Base-by-base conservation (phyloP, 805 yeast species). In the Kodamaea nitidulidarum region DNA sequence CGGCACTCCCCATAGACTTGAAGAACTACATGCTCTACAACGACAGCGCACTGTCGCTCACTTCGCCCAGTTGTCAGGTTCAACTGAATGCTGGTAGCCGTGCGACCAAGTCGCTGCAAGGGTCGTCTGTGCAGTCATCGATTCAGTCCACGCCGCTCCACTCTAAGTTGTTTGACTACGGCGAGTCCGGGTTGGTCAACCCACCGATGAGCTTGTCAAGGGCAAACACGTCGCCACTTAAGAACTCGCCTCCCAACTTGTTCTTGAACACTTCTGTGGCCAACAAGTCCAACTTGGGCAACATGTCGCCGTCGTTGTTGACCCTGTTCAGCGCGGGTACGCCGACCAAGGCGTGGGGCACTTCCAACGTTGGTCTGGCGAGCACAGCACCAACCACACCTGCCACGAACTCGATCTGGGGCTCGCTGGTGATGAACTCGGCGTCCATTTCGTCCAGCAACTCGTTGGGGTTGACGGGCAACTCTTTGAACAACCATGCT, bases 201-300 rank as follows among this genome's bases (percentile, higher is more conserved):
- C 50, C 58, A 10, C 61, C 61, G 18, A 43, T 46, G 32, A 39
- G 50, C 39, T 44, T 54, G 35, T 56, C 56, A 15, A 50, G 56
- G 12, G 42, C 37, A 20, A 42, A 41, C 36, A 38, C 44, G 18
- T 39, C 41, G 5, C 40, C 49, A 7, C 39, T 36, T 27, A 52
- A 46, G 27, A 43, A 37, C 38, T 54, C 60, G 10, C 60, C 62
- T 9, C 58, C 59, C 27, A 53, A 50, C 41, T 47, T 55, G 43
- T 47, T 52, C 21, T 43, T 54, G 36, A 32, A 29, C 35, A 28
- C 41, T 9, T 29, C 32, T 18, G 24, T 42, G 24, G 18, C 31
- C 15, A 38, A 31, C 32, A 30, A 36, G 22, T 14, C 39, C 5
- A 25, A 28, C 17, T 30, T 31, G 34, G 39, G 39, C 25, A 36